Base-by-base conservation (phyloP, 1,139 yeast genomes). In the Yamadazyma mexicana region DNA sequence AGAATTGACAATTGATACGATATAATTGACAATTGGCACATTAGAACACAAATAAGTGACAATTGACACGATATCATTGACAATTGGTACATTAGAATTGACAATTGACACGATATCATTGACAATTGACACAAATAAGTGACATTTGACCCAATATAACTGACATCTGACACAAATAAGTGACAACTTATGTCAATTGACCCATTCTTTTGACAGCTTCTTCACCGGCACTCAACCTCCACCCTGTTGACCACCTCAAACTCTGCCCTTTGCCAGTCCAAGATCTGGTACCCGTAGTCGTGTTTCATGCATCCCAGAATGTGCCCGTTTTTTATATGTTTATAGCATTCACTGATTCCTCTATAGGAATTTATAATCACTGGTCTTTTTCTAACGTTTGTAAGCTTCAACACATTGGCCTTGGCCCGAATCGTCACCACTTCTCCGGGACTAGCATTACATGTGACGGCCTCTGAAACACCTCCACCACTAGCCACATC, bases 361-460 rank as follows among this genome's bases (percentile, higher is more conserved):
- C 34, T 38, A 11, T 31, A 22, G 4, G 37, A 29, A 11, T 38
- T 37, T 3, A 49, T 16, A 6, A 31, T 28, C 7, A 49, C 30
- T 1, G 39, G 40, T 3, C 45, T 33, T 23, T 41, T 44, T 14
- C 36, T 36, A 7, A 45, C 35, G 26, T 46, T 42, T 3, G 31
- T 26, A 14, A 37, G 34, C 12, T 23, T 37, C 9, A 37, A 20
- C 15, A 38, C 25, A 6, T 18, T 23, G 10, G 45, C 41, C 12
- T 17, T 32, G 12, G 45, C 38, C 17, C 24, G 15, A 24, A 48
- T 39, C 5, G 32, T 20, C 7, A 39, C 40, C 10, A 31, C 34
- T 12, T 38, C 34, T 1, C 51, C 50, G 6, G 52, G 43, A 5
- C 33, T 35, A 11, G 41, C 48, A 17, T 37, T 40, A 28, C 53